phyloP scores from a whole-genome alignment of 2,329 filamentous ascomycete genomes.

The Ascochyta pisi region DNA sequence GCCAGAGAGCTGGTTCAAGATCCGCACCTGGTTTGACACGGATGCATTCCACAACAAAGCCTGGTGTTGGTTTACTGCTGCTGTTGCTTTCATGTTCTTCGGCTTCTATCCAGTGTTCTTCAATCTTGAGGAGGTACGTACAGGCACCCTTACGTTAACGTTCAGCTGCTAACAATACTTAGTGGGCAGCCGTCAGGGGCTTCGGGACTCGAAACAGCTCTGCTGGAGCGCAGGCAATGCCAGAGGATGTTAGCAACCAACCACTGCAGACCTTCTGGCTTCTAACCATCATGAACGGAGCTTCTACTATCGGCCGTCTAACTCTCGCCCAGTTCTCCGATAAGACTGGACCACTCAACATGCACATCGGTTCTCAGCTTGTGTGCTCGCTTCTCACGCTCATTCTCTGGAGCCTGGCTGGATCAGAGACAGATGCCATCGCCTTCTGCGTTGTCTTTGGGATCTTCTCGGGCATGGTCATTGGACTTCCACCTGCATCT shows the following conservation, averaged over 20 bases:
- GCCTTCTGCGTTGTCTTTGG: constrained; percentile 59
- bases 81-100: constrained; percentile 58
- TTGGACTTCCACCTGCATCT: constrained; percentile 58
- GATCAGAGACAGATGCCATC: constrained; percentile 49
- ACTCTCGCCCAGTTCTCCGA: constrained; percentile 55
- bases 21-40: constrained; percentile 54
- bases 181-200: constrained; percentile 55
- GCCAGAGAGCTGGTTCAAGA: constrained; percentile 47
- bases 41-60: constrained; percentile 53
- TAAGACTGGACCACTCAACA: constrained; percentile 53
- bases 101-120: constrained; percentile 62
- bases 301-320: constrained; percentile 56
- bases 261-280: constrained; percentile 58
- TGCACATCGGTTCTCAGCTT: constrained; percentile 54
- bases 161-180: constrained; percentile 20
- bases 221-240: neutral
- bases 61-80: constrained; percentile 54
- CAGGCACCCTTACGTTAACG: neutral
- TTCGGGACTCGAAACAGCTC: constrained; percentile 49
- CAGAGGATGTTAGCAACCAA: constrained; percentile 29
- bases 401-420: constrained; percentile 53
- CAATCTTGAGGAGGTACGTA: constrained; percentile 57
- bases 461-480: constrained; percentile 57
- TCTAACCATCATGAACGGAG: constrained; percentile 59
- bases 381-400: constrained; percentile 53